Evolutionary conservation across 2,329 filamentous ascomycete species (phyloP).

Genomic region (Clonostachys rhizophaga): DNA sequence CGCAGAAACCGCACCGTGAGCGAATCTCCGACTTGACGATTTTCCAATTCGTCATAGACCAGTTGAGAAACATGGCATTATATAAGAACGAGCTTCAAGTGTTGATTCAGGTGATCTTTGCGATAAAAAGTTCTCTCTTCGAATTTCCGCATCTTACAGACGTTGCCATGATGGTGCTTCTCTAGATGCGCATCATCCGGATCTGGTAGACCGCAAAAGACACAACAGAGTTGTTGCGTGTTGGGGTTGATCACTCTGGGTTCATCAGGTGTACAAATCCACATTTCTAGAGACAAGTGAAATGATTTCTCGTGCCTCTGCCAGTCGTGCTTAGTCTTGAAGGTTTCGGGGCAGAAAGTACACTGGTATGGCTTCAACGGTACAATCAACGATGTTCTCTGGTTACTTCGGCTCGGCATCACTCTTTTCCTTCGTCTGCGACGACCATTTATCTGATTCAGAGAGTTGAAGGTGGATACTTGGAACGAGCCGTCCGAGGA

Average conservation of each 20-base stretch:
- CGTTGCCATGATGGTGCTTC: constrained; percentile 48
- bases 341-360: constrained; percentile 65
- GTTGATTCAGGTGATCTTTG: constrained; percentile 64
- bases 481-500: constrained; percentile 51
- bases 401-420: constrained; percentile 22
- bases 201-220: constrained; percentile 53
- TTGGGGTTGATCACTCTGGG: constrained; percentile 51
- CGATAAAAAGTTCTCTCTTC: constrained; percentile 62
- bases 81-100: constrained; percentile 60
- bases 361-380: constrained; percentile 57
- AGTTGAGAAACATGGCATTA: constrained; percentile 52
- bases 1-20: constrained; percentile 63
- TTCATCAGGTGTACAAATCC: constrained; percentile 59
- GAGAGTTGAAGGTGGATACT: constrained; percentile 32
- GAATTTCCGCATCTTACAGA: constrained; percentile 61
- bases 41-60: constrained; percentile 64
- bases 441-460: constrained; percentile 36
- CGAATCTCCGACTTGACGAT: constrained; percentile 55
- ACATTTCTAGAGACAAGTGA: constrained; percentile 60
- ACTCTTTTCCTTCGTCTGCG: constrained; percentile 43
- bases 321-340: constrained; percentile 66
- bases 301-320: constrained; percentile 66
- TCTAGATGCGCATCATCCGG: constrained; percentile 53
- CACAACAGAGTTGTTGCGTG: constrained; percentile 50
- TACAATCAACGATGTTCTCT: constrained; percentile 29